Conservation (phyloP, 805 yeast genomes). For the Torulaspora gathmanii region DNA sequence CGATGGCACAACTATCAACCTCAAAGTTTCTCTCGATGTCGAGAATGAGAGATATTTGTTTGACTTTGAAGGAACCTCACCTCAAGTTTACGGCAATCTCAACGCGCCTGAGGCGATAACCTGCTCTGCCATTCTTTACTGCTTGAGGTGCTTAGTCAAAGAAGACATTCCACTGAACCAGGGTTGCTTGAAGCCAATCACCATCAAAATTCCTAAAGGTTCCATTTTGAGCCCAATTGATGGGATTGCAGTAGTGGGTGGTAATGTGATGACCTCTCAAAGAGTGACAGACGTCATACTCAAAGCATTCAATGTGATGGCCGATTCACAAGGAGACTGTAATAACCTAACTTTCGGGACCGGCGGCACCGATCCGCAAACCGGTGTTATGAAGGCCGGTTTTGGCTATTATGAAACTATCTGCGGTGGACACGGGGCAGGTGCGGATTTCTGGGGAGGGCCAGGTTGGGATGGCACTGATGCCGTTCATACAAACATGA, state of each 20-base stretch:
- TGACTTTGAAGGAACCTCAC: conserved; percentile 82
- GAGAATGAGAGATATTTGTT: conserved; percentile 60
- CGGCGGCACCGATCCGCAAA: conserved; percentile 52
- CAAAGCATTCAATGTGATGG: conserved; percentile 82
- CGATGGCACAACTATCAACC: conserved; percentile 67
- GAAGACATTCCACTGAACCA: conserved; percentile 90
- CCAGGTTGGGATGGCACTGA: conserved; percentile 78
- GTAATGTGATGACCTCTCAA: conserved; percentile 93
- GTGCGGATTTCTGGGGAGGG: conserved; percentile 46
- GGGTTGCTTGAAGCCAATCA: conserved; percentile 81
- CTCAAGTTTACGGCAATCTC: conserved; percentile 83
- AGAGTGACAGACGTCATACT: conserved; percentile 85
- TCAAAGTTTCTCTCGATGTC: conserved; percentile 48
- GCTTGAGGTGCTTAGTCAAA: conserved; percentile 76
- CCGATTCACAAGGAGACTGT: conserved; percentile 95
- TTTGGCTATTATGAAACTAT: conserved; percentile 93
- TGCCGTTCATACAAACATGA: conserved; percentile 93
- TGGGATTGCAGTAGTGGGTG: conserved; percentile 92
- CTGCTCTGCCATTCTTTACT: conserved; percentile 82
- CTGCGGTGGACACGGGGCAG: conserved; percentile 94
- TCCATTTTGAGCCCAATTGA: conserved; percentile 68
- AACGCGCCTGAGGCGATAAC: conserved; percentile 93
- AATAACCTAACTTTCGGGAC: conserved; percentile 91
- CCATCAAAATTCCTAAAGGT: conserved; percentile 57
- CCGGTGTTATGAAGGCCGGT: conserved; percentile 46